These are phyloP conservation scores for Ceriops decandra DNA, from an alignment of 345 rosid genomes.

Conservation along the genomic window DNA sequence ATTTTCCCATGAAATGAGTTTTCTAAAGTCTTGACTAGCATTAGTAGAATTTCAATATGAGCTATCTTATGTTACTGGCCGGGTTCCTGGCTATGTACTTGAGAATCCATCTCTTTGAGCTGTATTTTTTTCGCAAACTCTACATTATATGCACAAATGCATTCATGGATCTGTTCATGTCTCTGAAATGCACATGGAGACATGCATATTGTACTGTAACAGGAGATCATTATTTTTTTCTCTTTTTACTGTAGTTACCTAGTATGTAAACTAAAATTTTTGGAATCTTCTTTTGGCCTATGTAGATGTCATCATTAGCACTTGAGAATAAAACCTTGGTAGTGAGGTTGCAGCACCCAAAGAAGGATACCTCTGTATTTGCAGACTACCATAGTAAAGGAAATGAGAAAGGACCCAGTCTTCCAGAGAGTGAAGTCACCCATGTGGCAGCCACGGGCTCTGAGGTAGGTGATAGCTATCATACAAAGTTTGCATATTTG, in stretches of 20 bases:
- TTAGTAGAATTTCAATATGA: no score
- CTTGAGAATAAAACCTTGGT: conserved; percentile 56
- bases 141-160: no score
- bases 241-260: not conserved
- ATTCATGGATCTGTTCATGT: no score
- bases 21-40: no score
- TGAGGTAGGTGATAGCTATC: conserved; percentile 31
- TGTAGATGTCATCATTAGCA: conserved; percentile 62
- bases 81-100: no score
- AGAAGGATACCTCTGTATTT: conserved; percentile 24
- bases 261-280: not conserved
- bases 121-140: no score
- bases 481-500: conserved; percentile 3
- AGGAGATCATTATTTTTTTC: not conserved
- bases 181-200: no score
- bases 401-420: conserved; percentile 14
- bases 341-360: conserved; percentile 48
- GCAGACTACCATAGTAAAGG: conserved; percentile 16
- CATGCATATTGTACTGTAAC: no score
- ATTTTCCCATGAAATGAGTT: no score
- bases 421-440: conserved; percentile 25
- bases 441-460: conserved; percentile 20
- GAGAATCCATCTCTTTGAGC: no score
- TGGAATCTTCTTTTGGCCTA: not conserved
- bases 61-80: no score